phyloP scores from a whole-genome alignment of 495 filamentous ascomycete genomes.

The Xylaria palmicola region DNA sequence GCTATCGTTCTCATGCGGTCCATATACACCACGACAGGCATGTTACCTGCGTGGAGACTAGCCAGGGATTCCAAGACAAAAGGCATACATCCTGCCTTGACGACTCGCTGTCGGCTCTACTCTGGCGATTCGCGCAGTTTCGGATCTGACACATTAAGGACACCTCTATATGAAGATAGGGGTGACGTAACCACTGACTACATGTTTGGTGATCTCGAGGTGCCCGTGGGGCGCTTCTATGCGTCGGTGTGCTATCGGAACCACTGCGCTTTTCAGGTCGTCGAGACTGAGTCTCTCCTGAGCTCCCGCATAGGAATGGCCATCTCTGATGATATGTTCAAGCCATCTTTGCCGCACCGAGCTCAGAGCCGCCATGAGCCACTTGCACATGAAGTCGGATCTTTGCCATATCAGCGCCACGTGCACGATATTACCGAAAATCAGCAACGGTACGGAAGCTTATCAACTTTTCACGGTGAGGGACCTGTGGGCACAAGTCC shows the following conservation, averaged over 20 bases:
- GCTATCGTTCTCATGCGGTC: conserved; percentile 91
- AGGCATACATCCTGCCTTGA: conserved; percentile 60
- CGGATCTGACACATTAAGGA: conserved; percentile 63
- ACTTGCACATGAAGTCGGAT: conserved; percentile 62
- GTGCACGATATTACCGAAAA: conserved; percentile 56
- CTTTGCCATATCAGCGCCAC: conserved; percentile 60
- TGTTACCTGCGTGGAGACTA: conserved; percentile 88
- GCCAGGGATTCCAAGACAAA: conserved; percentile 68
- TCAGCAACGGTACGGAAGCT: conserved; percentile 83
- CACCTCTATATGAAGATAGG: conserved; percentile 67
- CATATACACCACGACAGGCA: conserved; percentile 78
- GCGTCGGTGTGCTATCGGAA: conserved; percentile 80
- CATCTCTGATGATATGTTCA: conserved; percentile 82
- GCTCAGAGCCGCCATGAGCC: conserved; percentile 39
- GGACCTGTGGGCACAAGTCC: conserved; percentile 78
- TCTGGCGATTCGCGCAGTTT: conserved; percentile 52
- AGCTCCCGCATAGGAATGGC: conserved; percentile 93
- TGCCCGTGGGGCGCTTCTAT: conserved; percentile 80
- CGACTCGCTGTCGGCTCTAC: conserved; percentile 76
- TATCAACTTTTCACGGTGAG: conserved; percentile 88
- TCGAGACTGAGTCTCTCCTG: conserved; percentile 83
- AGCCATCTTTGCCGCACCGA: conserved; percentile 60
- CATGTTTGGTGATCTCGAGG: conserved; percentile 75
- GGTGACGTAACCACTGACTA: conserved; percentile 71
- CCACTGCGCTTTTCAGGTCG: conserved; percentile 86